Evolutionary conservation across 139 green algal species (phyloP).

Genomic region (Volvox africanus): DNA sequence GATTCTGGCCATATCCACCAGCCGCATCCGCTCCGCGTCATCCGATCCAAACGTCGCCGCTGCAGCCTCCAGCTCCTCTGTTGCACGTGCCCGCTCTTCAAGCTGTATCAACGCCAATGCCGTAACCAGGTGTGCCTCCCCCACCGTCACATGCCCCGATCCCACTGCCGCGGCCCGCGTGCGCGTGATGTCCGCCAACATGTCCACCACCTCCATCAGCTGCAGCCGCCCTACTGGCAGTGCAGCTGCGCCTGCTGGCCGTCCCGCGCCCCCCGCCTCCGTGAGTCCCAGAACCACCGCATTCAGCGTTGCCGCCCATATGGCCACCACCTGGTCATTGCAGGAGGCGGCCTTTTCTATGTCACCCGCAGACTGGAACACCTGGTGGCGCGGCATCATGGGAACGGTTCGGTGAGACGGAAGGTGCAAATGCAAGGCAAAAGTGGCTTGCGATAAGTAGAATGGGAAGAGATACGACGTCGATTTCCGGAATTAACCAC

Average conservation of each 20-base stretch:
- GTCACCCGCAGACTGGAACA: constrained; percentile 66
- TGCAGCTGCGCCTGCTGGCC: not conserved
- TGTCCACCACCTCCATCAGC: constrained; percentile 82
- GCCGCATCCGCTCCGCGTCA: constrained; percentile 47
- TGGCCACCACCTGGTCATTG: constrained; percentile 67
- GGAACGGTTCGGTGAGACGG: not conserved
- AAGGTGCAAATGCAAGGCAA: not conserved
- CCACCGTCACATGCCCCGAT: constrained; percentile 55
- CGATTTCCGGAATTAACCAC: too few relatives aligned
- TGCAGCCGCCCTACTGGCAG: constrained; percentile 74
- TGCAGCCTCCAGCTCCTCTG: constrained; percentile 58
- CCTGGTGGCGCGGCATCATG: constrained; percentile 1
- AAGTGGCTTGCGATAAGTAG: not conserved
- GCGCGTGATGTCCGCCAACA: constrained; percentile 76
- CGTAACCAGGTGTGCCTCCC: constrained; percentile 63
- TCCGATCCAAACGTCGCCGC: not conserved
- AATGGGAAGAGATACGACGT: too few relatives aligned
- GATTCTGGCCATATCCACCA: constrained; percentile 64
- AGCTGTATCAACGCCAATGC: constrained; percentile 76
- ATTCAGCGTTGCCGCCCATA: constrained; percentile 59
- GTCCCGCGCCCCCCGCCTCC: not conserved
- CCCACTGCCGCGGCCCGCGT: constrained; percentile 53
- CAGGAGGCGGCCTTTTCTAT: constrained; percentile 60
- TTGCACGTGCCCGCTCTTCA: constrained; percentile 59
- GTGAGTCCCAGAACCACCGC: constrained; percentile 43